Percentiles rank a stretch among this genome's conserved stretches.
Conservation (phyloP, 2,329 filamentous ascomycete species). For the Rhytidhysteron rufulum region DNA sequence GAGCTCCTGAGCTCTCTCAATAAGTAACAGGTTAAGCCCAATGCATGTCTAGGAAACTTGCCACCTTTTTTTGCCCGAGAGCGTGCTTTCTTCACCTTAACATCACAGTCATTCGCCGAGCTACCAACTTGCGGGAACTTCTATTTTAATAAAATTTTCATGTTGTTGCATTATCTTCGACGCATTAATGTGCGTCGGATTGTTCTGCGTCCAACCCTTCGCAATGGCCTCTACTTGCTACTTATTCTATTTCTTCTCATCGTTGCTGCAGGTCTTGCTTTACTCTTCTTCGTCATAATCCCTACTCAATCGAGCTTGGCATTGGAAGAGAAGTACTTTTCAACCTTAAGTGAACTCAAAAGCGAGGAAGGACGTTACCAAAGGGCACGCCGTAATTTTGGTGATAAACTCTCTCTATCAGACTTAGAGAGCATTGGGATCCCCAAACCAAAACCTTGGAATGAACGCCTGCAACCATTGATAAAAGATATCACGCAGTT, state of each 20-base stretch:
- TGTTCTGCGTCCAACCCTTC: constrained; percentile 2
- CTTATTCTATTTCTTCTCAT: neutral
- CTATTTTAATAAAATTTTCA: no score
- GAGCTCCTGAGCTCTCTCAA: no score
- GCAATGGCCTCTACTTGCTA: neutral
- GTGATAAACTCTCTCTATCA: no score
- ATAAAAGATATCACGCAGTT: neutral
- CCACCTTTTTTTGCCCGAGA: no score
- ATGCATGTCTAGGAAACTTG: no score
- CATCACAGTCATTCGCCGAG: no score
- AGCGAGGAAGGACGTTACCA: neutral
- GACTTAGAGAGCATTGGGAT: no score
- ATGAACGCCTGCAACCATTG: neutral
- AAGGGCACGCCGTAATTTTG: neutral
- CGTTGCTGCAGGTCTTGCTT: neutral
- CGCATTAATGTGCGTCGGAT: constrained; percentile 2
- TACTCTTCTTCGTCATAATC: neutral
- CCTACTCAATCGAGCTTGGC: neutral
- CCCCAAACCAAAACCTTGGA: neutral
- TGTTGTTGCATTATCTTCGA: neutral
- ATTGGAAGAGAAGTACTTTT: neutral
- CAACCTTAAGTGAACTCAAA: neutral
- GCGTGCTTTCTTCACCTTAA: no score
- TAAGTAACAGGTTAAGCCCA: no score
- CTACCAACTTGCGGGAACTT: no score